Evolutionary conservation across 306 rosid genomes (phyloP), one percentile per base, ranked within the genome.

Genomic region (Vachellia collinsii): DNA sequence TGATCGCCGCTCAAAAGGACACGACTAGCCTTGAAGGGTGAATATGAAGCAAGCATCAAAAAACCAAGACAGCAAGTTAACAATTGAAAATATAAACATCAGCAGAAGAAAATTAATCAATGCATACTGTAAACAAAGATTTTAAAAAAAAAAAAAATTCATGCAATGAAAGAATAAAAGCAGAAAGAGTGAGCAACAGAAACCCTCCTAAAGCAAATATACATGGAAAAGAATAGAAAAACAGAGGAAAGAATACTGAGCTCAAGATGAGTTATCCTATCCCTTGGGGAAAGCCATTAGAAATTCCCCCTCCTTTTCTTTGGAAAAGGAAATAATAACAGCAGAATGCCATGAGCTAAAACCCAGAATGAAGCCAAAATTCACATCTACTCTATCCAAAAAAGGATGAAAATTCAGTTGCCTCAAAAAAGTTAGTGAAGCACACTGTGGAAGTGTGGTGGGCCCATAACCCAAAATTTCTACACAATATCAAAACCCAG

Each of bases 1-100:
- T 43, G 83, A 86, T 91, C 95, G 10, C 95, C 94, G 11, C 86
- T 92, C 77, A 76, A 79, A 85, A 93, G 93, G 83, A 88, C 66
- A 39, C 34, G 87, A 74, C 90, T 84, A 81, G 98, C 99, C 99
- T 94, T 74, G 64, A 34, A 80, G 74, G 44, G 51, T 67, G 43
- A 82, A 77, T 62, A 76, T 48, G 70, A 84, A 72, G 61, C 67
- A 36, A n/a, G 42, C 75, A 71, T 20, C 50, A 75, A 48, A 82
- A 80, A 82, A 79, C 10, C 36, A 41, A 61, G 69, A 65, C 77
- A 73, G 43, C 39, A 85, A 17, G 59, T 64, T 67, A 51, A 72
- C 23, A 79, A 65, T 64, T 78, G 66, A 82, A 74, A 47, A 71
- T 41, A 77, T 29, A 84, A 34, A 80, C 23, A 78, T 74, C 42